These are phyloP conservation scores for Viola pubescens DNA, from an alignment of 441 rosid genomes.

Conservation along the genomic window DNA sequence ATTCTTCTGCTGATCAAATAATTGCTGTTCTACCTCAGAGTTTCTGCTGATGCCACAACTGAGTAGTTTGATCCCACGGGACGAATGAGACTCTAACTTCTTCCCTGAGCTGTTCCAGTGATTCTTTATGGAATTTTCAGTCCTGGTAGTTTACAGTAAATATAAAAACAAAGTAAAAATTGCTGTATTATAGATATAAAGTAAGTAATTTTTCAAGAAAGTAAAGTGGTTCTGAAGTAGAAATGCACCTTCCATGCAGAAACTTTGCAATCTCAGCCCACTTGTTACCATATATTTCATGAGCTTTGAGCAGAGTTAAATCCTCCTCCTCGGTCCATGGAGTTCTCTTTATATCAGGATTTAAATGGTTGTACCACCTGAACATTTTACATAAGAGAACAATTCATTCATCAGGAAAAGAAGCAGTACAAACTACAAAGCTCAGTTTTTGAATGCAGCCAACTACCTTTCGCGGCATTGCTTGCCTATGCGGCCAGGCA, in stretches of 20 bases:
- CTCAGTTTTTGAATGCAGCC: background rate
- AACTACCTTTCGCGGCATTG: constrained; percentile 42
- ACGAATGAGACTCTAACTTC: constrained; percentile 49
- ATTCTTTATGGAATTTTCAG: constrained; percentile 81
- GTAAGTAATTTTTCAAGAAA: background rate
- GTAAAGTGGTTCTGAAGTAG: background rate
- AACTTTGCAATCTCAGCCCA: constrained; percentile 95
- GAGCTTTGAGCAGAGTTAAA: constrained; percentile 56
- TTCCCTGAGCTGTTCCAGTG: constrained; percentile 91
- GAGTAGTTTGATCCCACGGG: constrained; percentile 7
- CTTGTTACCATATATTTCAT: constrained; percentile 56
- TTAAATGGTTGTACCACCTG: constrained; percentile 96
- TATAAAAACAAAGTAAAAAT: constrained; percentile 1
- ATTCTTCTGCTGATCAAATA: constrained; percentile 4
- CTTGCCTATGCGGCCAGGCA: constrained; percentile 29
- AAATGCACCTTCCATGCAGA: constrained; percentile 72
- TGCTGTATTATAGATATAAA: background rate
- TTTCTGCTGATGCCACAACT: constrained; percentile 3
- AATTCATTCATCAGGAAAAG: background rate
- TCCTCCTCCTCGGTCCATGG: constrained; percentile 90
- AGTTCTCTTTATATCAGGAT: constrained; percentile 79
- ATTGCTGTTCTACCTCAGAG: constrained; percentile 1
- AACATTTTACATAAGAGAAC: background rate
- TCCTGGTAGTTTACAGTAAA: constrained; percentile 39
- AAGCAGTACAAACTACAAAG: background rate